Evolutionary conservation across 1,284 basidiomycete species (phyloP).

Genomic region (Peniophora sp.): DNA sequence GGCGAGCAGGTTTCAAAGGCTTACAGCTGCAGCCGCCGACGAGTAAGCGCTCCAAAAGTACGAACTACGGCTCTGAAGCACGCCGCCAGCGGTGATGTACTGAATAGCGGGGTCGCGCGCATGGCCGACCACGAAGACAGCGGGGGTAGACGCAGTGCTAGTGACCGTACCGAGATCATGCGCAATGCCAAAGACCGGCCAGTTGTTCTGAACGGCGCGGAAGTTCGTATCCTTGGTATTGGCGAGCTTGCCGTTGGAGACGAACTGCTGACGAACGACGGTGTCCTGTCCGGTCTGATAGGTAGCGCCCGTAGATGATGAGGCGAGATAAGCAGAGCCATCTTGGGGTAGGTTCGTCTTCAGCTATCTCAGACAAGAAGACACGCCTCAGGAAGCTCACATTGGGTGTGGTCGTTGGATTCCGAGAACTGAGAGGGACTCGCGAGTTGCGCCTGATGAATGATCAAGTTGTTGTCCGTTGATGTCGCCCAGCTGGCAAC

Average conservation of each 20-base stretch:
- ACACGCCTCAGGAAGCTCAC: too few relatives aligned
- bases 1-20: conserved; percentile 10
- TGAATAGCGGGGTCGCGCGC: conserved; percentile 51
- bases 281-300: conserved; percentile 56
- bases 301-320: conserved; percentile 24
- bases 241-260: conserved; percentile 42
- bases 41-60: conserved; percentile 48
- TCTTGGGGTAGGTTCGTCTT: neutral
- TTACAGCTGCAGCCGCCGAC: conserved; percentile 34
- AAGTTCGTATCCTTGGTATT: conserved; percentile 53
- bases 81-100: conserved; percentile 43
- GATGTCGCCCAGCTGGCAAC: conserved; percentile 48
- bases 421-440: conserved; percentile 42
- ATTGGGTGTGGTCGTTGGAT: conserved; percentile 50
- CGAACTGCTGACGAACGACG: conserved; percentile 47
- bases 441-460: conserved; percentile 50
- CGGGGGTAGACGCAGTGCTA: conserved; percentile 26
- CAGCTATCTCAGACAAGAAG: too few relatives aligned
- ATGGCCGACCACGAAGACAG: conserved; percentile 50
- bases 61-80: conserved; percentile 34
- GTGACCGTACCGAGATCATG: conserved; percentile 42
- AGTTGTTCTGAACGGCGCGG: conserved; percentile 49
- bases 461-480: conserved; percentile 32
- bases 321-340: conserved; percentile 1
- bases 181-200: conserved; percentile 61